Evolutionary conservation across 169 alveolate species (phyloP).

Genomic region (Babesia ovis): DNA sequence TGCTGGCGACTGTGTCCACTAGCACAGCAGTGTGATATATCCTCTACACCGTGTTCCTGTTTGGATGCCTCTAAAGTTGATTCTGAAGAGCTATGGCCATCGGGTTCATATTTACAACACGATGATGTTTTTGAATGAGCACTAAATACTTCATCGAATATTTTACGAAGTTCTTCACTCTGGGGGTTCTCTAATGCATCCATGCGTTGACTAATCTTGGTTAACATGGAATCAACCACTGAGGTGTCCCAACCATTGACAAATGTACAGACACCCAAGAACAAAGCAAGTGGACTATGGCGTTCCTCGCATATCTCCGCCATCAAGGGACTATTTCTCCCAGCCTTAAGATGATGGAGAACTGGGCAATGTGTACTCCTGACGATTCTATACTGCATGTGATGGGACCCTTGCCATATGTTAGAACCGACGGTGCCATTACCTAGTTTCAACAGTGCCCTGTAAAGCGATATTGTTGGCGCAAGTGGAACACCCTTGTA

Average conservation of each 20-base stretch:
- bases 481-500: slow-evolving; percentile 17
- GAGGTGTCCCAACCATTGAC: slow-evolving; percentile 4
- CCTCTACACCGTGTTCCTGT: neutral
- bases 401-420: slow-evolving; percentile 19
- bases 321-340: slow-evolving; percentile 11
- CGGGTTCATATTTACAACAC: no score
- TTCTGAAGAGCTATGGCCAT: neutral
- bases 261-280: neutral
- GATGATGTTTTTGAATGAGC: neutral
- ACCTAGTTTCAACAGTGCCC: neutral
- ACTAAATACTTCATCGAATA: neutral
- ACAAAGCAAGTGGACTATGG: slow-evolving; percentile 4
- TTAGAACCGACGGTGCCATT: neutral
- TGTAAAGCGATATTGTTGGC: slow-evolving; percentile 9
- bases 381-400: neutral
- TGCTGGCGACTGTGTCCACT: neutral
- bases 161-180: neutral
- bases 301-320: slow-evolving; percentile 11
- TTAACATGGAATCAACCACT: neutral
- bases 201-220: neutral
- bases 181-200: neutral
- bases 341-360: neutral
- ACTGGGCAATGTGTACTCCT: neutral
- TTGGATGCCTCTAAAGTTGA: neutral
- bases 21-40: neutral